Conservation (phyloP, 345 rosid species). For the Linum usitatissimum region DNA sequence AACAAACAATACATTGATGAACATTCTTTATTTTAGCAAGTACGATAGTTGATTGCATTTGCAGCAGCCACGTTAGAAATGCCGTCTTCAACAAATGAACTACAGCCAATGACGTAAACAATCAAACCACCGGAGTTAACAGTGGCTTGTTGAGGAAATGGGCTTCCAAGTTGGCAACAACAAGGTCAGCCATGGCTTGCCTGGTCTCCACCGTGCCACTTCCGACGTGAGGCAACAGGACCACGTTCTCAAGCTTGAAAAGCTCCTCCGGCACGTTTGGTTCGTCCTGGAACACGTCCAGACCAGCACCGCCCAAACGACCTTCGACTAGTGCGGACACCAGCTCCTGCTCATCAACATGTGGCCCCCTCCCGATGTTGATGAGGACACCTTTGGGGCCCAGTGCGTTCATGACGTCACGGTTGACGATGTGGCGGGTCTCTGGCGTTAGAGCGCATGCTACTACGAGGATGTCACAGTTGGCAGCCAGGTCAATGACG, state of each 20-base stretch:
- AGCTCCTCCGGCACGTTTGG: slow-evolving; percentile 46
- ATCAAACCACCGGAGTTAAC: slow-evolving; percentile 18
- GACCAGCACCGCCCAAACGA: slow-evolving; percentile 48
- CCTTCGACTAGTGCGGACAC: slow-evolving; percentile 56
- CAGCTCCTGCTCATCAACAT: slow-evolving; percentile 45
- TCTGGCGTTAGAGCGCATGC: slow-evolving; percentile 45
- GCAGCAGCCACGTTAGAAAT: too few species aligned
- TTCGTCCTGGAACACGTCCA: slow-evolving; percentile 49
- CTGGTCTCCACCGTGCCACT: slow-evolving; percentile 27
- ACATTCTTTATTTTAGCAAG: too few species aligned
- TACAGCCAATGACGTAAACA: too few species aligned
- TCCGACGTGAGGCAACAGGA: slow-evolving; percentile 54
- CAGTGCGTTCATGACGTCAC: slow-evolving; percentile 40
- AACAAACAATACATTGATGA: too few species aligned
- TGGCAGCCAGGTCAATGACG: slow-evolving; percentile 33
- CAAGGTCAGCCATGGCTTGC: slow-evolving; percentile 23
- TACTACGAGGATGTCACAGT: slow-evolving; percentile 39
- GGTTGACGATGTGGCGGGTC: slow-evolving; percentile 38
- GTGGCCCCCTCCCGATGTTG: slow-evolving; percentile 52
- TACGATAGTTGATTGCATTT: too few species aligned
- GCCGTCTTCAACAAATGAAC: too few species aligned
- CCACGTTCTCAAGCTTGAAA: slow-evolving; percentile 36
- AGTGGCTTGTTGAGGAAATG: slow-evolving; percentile 13
- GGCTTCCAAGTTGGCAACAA: slow-evolving; percentile 19
- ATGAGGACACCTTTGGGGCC: slow-evolving; percentile 56